Evolutionary conservation across 2,329 filamentous ascomycete species (phyloP).

Genomic region (Paramyrothecium sp.): DNA sequence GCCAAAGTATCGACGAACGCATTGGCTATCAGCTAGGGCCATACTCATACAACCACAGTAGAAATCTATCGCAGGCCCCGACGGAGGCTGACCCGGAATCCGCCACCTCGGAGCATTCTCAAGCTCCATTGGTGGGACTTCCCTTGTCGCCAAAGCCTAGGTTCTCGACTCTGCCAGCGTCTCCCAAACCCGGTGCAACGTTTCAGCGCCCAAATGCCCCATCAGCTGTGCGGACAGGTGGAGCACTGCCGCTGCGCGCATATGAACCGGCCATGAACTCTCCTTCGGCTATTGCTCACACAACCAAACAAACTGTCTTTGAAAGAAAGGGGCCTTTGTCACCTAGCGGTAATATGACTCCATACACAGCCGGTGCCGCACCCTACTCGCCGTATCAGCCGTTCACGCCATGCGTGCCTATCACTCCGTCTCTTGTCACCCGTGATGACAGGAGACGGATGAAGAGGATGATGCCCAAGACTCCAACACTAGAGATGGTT

Average conservation of each 20-base stretch:
- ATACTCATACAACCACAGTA: conserved; percentile 25
- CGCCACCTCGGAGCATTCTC: conserved; percentile 50
- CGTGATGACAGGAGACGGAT: conserved; percentile 69
- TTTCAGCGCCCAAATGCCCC: conserved; percentile 50
- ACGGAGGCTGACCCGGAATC: conserved; percentile 49
- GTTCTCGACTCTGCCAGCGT: conserved; percentile 41
- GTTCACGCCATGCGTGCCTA: conserved; percentile 70
- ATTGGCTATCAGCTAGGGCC: conserved; percentile 38
- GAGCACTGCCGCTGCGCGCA: conserved; percentile 58
- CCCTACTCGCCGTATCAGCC: conserved; percentile 81
- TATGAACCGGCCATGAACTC: conserved; percentile 58
- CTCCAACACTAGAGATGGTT: conserved; percentile 62
- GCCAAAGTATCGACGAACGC: conserved; percentile 55
- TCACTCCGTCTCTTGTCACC: conserved; percentile 74
- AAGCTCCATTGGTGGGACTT: conserved; percentile 50
- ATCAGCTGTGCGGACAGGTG: conserved; percentile 55
- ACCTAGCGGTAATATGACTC: conserved; percentile 59
- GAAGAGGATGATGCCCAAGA: conserved; percentile 63
- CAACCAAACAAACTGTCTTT: conserved; percentile 64
- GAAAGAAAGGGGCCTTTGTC: conserved; percentile 55
- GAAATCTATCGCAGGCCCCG: conserved; percentile 34
- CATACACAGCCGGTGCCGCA: conserved; percentile 58
- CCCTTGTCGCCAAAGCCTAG: conserved; percentile 39
- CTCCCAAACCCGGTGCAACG: conserved; percentile 49
- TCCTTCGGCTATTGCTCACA: conserved; percentile 43